Evolutionary conservation across 2,329 filamentous ascomycete genomes (phyloP).

Genomic region (Venturia pyrina): DNA sequence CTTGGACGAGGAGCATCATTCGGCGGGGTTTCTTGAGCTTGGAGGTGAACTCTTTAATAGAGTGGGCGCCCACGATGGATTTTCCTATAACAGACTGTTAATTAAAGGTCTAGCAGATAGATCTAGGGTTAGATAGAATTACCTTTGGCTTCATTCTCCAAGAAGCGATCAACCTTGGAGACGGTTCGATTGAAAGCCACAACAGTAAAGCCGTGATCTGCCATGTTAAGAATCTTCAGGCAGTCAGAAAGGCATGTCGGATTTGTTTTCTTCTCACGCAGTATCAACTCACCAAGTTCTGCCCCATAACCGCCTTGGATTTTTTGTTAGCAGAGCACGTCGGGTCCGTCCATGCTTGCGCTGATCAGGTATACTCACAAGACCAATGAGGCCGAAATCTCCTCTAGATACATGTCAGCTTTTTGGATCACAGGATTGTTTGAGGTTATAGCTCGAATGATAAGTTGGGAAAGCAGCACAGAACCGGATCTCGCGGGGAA

Average conservation of each 20-base stretch:
- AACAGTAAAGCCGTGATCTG: conserved; percentile 72
- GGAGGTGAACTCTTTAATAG: conserved; percentile 83
- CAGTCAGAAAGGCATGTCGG: too few relatives aligned
- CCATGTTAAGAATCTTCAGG: conserved; percentile 39
- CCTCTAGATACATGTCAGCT: conserved; percentile 28
- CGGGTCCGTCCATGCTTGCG: neutral
- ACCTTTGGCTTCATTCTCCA: conserved; percentile 39
- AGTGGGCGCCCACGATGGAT: conserved; percentile 87
- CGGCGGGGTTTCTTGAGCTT: conserved; percentile 87
- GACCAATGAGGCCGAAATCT: conserved; percentile 45
- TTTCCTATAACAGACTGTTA: conserved; percentile 45
- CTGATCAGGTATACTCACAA: conserved; percentile 26
- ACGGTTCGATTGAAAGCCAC: conserved; percentile 98
- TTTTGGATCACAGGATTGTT: neutral
- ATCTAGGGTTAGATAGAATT: too few relatives aligned
- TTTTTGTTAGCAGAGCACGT: neutral
- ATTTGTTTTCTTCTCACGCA: too few relatives aligned
- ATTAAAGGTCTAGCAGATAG: neutral
- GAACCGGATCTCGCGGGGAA: neutral
- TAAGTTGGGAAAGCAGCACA: neutral
- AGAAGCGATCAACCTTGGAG: conserved; percentile 36
- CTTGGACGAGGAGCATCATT: conserved; percentile 98
- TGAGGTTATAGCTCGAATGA: neutral
- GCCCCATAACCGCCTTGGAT: conserved; percentile 23
- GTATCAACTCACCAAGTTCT: conserved; percentile 31